Evolutionary conservation across 495 filamentous ascomycete genomes (phyloP), one percentile per base, ranked within the genome.

Genomic region (Daldinia grandis): DNA sequence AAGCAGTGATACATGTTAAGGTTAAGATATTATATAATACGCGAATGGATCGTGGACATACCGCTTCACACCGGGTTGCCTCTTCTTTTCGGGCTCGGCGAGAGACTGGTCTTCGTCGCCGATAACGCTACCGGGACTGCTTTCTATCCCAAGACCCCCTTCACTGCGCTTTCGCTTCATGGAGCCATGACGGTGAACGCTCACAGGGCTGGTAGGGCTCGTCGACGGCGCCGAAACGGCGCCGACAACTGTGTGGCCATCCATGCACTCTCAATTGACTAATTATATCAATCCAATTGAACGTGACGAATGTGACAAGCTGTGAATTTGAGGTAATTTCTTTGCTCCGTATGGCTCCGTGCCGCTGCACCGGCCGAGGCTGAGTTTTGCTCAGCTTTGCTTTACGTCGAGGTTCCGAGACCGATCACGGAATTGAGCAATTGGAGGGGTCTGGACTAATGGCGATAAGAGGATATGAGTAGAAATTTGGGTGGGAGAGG

Each of bases 51-150:
- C 44, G 33, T 61, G 53, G 10, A 69, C 70, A 25, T 73, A 73
- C 70, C 93, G 87, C 80, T 96, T 97, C 50, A 93, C 90, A 10
- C 88, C 88, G 12, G 91, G 91, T 28, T 89, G 88, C 66, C 89
- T 83, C 76, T 87, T 87, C 80, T 86, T 87, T 72, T 91, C 87
- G 65, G 85, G 85, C 21, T 85, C 84, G 24, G 79, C 79, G 17
- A 88, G 84, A 35, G 72, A 82, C 56, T 90, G 89, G 44, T 88
- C 88, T 58, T 87, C 86, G 66, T 89, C 89, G 58, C 92, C 90
- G 65, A 76, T 74, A 30, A 84, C 80, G 78, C 90, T 92, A n/a
- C 86, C 88, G 19, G 89, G 89, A 33, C 89, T 91, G 79, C 88
- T 92, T 50, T 91, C 88, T 54, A 88, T 78, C 54, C 68, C 68